A percentile compares a stretch with the other conserved stretches of the same genome.
Evolutionary conservation across 306 rosid genomes (phyloP).

Genomic region (Cyclanthera cordifolia): DNA sequence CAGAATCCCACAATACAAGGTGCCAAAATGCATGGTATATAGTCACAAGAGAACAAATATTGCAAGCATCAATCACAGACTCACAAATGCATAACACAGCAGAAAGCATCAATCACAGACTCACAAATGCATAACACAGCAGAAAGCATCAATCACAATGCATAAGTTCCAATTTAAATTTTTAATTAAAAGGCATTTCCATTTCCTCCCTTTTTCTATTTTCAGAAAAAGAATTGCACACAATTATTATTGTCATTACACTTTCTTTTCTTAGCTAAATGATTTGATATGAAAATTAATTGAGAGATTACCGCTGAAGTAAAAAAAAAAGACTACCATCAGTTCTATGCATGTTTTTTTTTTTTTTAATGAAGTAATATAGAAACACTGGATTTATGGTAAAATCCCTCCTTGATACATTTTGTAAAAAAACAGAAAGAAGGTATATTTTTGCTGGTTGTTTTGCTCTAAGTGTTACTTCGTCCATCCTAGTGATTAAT

Average conservation of each 20-base stretch:
- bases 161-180: not conserved
- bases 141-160: not conserved
- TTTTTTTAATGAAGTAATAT: too few species aligned
- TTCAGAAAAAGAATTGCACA: not conserved
- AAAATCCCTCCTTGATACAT: too few species aligned
- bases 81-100: not conserved
- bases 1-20: not conserved
- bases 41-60: not conserved
- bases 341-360: too few species aligned
- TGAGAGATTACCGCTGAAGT: too few species aligned
- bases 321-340: too few species aligned
- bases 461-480: too few species aligned
- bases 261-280: not conserved
- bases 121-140: not conserved
- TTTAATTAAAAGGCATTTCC: not conserved
- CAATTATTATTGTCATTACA: not conserved
- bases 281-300: too few species aligned
- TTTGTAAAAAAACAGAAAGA: too few species aligned
- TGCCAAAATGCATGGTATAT: not conserved
- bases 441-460: too few species aligned
- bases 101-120: not conserved
- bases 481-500: too few species aligned
- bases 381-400: too few species aligned
- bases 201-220: not conserved
- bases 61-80: not conserved